Percentiles rank a stretch among this genome's conserved stretches.
Conservation (phyloP, 2,329 filamentous ascomycete genomes). For the Trichoderma sp. region DNA sequence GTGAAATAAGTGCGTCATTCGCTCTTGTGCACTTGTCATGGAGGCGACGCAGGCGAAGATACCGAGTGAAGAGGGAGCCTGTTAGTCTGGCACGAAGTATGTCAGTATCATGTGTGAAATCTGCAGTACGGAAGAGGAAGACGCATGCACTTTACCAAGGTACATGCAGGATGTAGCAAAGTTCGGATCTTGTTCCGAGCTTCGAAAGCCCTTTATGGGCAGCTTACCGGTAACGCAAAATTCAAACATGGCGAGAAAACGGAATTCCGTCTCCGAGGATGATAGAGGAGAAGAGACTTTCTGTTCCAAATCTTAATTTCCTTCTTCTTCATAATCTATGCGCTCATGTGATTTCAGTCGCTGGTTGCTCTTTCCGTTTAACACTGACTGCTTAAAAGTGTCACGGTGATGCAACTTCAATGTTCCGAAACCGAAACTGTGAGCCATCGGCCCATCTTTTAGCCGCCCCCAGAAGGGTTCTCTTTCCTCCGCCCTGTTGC, state of each 20-base stretch:
- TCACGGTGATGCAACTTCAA: constrained; percentile 6
- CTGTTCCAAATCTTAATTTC: background rate
- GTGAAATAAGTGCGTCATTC: background rate
- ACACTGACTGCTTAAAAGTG: background rate
- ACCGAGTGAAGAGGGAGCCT: background rate
- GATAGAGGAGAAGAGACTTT: background rate
- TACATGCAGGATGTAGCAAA: background rate
- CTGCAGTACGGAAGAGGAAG: background rate
- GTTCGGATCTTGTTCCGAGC: background rate
- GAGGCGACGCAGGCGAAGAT: background rate
- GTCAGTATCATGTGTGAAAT: background rate
- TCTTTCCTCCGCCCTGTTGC: background rate
- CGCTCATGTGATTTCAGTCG: background rate
- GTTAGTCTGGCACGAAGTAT: background rate
- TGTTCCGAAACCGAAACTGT: background rate
- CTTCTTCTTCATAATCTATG: background rate
- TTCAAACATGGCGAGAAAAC: background rate
- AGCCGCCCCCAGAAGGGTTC: background rate
- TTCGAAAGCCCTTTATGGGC: background rate
- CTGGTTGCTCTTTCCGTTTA: background rate
- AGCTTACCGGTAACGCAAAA: background rate
- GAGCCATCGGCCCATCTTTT: background rate
- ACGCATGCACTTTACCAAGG: background rate
- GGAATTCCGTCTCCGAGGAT: background rate
- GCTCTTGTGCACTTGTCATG: background rate